phyloP scores from a whole-genome alignment of 2,329 filamentous ascomycete species.

The Colletotrichum sp. region DNA sequence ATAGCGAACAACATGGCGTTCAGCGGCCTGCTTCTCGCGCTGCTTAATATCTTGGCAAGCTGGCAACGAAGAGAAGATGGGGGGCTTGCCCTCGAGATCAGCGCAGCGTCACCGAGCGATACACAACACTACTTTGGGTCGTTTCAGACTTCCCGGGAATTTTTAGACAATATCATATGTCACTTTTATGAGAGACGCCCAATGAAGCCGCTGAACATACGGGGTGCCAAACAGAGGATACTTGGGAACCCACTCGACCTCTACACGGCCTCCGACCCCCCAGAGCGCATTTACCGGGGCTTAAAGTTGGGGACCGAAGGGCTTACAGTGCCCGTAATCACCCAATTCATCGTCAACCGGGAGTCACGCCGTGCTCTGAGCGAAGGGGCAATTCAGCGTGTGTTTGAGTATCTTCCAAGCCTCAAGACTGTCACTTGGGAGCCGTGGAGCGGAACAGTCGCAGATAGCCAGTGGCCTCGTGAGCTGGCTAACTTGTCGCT shows the following conservation, averaged over 20 bases:
- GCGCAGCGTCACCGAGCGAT: neutral
- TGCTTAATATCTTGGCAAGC: accelerated
- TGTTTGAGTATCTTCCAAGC: neutral
- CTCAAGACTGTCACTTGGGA: neutral
- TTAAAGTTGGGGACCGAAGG: neutral
- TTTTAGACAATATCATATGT: too few relatives aligned
- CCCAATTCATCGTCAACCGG: neutral
- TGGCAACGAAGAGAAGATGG: neutral
- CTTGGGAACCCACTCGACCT: neutral
- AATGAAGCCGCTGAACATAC: too few relatives aligned
- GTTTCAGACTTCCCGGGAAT: too few relatives aligned
- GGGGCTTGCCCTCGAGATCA: neutral
- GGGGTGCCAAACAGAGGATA: neutral
- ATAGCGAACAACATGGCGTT: too few relatives aligned
- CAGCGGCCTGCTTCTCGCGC: accelerated
- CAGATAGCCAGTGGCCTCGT: neutral
- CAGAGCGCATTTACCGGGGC: too few relatives aligned
- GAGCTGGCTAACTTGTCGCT: neutral
- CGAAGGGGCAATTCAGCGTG: neutral
- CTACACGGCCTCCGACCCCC: too few relatives aligned
- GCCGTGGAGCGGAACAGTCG: neutral
- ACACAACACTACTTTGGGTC: accelerated
- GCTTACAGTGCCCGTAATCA: neutral
- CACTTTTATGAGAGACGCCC: too few relatives aligned
- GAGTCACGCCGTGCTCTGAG: neutral